These are phyloP conservation scores for Boletus subparvulus DNA, from an alignment of 768 basidiomycete species.

Conservation along the genomic window DNA sequence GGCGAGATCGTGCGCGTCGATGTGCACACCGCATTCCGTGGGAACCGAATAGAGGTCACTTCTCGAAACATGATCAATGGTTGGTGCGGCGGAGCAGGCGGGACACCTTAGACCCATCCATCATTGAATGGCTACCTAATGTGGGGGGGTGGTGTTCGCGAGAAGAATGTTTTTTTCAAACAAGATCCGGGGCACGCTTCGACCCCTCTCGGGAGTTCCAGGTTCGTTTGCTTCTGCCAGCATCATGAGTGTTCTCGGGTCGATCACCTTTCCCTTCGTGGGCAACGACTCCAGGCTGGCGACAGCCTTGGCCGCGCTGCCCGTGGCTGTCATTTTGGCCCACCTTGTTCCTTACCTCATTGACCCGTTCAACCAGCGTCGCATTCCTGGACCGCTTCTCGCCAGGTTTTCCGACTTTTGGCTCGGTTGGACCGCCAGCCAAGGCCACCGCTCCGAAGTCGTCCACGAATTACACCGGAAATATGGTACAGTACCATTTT, in stretches of 20 bases:
- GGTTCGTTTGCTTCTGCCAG: slow-evolving; percentile 7
- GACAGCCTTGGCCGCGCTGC: slow-evolving; percentile 11
- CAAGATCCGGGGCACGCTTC: slow-evolving; percentile 10
- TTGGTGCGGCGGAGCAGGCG: too few species aligned
- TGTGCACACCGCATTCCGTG: too few species aligned
- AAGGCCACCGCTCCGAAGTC: slow-evolving; percentile 73
- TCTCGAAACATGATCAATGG: too few species aligned
- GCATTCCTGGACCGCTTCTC: slow-evolving; percentile 64
- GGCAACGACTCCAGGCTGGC: slow-evolving; percentile 1
- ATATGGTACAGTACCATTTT: slow-evolving; percentile 51
- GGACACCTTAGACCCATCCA: too few species aligned
- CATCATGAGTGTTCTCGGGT: slow-evolving; percentile 17
- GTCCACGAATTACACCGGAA: slow-evolving; percentile 73
- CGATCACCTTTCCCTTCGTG: slow-evolving; percentile 6
- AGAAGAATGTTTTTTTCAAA: too few species aligned
- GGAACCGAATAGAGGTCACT: too few species aligned
- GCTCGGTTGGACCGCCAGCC: slow-evolving; percentile 62
- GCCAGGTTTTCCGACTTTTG: slow-evolving; percentile 74
- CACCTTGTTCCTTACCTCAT: slow-evolving; percentile 51
- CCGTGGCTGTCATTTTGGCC: slow-evolving; percentile 18
- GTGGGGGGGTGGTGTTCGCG: too few species aligned
- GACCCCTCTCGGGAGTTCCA: background rate
- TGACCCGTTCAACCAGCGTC: slow-evolving; percentile 59
- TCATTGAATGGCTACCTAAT: too few species aligned
- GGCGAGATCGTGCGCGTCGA: too few species aligned